These are phyloP conservation scores for Zasmidium angulare DNA, from an alignment of 2,329 filamentous ascomycete species.

Conservation along the genomic window DNA sequence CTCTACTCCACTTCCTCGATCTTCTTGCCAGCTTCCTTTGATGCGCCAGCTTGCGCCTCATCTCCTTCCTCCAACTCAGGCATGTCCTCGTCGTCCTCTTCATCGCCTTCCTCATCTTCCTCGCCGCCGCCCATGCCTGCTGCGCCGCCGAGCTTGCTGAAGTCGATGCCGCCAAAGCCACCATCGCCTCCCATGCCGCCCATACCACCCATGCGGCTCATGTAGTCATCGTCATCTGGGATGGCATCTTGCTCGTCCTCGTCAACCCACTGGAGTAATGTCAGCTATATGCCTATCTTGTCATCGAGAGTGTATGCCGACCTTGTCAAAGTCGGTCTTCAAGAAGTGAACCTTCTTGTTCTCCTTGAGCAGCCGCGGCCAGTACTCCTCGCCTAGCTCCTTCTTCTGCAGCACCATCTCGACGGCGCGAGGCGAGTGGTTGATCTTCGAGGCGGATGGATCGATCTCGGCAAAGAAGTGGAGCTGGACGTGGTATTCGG, in stretches of 20 bases:
- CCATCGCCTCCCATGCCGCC: slow-evolving; percentile 43
- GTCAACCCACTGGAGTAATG: slow-evolving; percentile 71
- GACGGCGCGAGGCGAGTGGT: slow-evolving; percentile 84
- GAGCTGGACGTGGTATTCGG: slow-evolving; percentile 80
- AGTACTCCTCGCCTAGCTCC: slow-evolving; percentile 90
- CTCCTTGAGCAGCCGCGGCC: slow-evolving; percentile 92
- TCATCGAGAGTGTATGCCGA: slow-evolving; percentile 38
- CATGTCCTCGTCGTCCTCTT: slow-evolving; percentile 68
- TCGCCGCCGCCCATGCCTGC: slow-evolving; percentile 51
- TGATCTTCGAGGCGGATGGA: slow-evolving; percentile 74
- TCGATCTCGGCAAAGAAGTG: slow-evolving; percentile 93
- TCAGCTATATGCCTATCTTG: slow-evolving; percentile 3
- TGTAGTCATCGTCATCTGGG: slow-evolving; percentile 71
- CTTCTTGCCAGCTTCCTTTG: slow-evolving; percentile 40
- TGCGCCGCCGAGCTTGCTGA: slow-evolving; percentile 54
- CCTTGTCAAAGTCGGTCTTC: slow-evolving; percentile 98
- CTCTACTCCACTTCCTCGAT: slow-evolving; percentile 48
- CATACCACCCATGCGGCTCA: slow-evolving; percentile 50
- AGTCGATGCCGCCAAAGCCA: slow-evolving; percentile 41
- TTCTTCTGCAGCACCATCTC: slow-evolving; percentile 96
- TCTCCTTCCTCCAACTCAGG: slow-evolving; percentile 74
- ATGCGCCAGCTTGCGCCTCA: slow-evolving; percentile 37
- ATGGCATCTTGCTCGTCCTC: slow-evolving; percentile 97
- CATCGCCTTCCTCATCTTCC: slow-evolving; percentile 45
- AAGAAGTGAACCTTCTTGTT: slow-evolving; percentile 88